Evolutionary conservation across 202 grass and related monocot genomes (phyloP).

Genomic region (Elaeis oleifera): DNA sequence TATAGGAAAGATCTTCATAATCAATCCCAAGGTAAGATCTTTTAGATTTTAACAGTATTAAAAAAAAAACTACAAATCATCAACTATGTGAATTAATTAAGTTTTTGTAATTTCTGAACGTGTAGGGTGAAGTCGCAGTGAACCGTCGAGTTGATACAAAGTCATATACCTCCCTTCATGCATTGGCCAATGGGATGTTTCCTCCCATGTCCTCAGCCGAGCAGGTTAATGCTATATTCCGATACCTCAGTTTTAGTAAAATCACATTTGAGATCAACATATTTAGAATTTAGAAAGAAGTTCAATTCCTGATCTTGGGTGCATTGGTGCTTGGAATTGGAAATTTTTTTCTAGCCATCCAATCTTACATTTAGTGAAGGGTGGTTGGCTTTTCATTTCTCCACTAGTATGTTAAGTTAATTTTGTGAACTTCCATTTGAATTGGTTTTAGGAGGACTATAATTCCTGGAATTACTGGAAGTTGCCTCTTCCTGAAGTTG

Average conservation of each 20-base stretch:
- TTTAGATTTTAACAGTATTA: background rate
- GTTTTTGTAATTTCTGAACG: constrained; percentile 1
- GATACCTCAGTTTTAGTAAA: too few species aligned
- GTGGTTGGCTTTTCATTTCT: too few species aligned
- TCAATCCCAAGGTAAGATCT: constrained; percentile 73
- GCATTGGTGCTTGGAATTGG: too few species aligned
- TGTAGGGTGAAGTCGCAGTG: constrained; percentile 80
- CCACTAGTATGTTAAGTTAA: background rate
- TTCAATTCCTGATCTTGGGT: too few species aligned
- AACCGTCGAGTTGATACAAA: constrained; percentile 78
- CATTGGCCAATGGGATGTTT: constrained; percentile 87
- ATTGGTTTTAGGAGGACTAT: constrained; percentile 63
- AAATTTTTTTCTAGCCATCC: too few species aligned
- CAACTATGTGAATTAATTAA: background rate
- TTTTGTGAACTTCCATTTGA: background rate
- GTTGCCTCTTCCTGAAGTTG: constrained; percentile 54
- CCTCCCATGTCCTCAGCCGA: constrained; percentile 57
- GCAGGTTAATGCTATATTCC: constrained; percentile 33
- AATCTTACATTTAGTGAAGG: too few species aligned
- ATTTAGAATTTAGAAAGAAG: too few species aligned
- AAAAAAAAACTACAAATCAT: constrained; percentile 3
- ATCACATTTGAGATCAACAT: too few species aligned
- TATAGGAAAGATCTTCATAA: constrained; percentile 95
- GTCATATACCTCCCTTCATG: constrained; percentile 80
- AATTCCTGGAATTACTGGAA: constrained; percentile 95